These are phyloP conservation scores for Alnus rubra DNA, from an alignment of 306 rosid species.

Conservation along the genomic window DNA sequence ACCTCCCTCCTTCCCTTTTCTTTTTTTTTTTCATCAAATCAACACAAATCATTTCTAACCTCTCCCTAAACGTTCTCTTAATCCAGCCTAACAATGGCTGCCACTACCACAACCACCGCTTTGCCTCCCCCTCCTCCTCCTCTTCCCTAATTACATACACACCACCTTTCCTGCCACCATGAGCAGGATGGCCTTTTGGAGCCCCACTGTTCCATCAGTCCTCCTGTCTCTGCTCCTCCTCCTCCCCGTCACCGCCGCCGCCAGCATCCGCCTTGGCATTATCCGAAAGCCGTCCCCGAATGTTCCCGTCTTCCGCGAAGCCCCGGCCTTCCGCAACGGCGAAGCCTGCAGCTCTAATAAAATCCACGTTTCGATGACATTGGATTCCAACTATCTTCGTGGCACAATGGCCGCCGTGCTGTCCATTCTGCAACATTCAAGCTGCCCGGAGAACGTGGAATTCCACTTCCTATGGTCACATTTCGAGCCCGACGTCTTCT, in stretches of 20 bases:
- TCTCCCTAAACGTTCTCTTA: slow-evolving; percentile 41
- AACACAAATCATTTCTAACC: slow-evolving; percentile 31
- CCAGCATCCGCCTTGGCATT: slow-evolving; percentile 46
- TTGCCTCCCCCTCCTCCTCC: slow-evolving; percentile 12
- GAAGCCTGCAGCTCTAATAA: slow-evolving; percentile 44
- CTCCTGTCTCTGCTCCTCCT: slow-evolving; percentile 50
- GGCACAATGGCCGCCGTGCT: slow-evolving; percentile 85
- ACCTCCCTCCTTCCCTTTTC: slow-evolving; percentile 13
- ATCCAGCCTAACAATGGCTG: slow-evolving; percentile 45
- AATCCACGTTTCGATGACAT: slow-evolving; percentile 77
- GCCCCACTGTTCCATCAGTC: slow-evolving; percentile 6
- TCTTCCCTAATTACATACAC: slow-evolving; percentile 15
- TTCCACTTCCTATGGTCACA: slow-evolving; percentile 77
- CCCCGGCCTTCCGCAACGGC: slow-evolving; percentile 68
- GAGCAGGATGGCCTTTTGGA: slow-evolving; percentile 74
- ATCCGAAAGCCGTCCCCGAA: slow-evolving; percentile 44
- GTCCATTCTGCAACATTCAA: slow-evolving; percentile 67
- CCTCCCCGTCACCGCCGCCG: slow-evolving; percentile 8
- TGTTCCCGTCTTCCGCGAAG: slow-evolving; percentile 61
- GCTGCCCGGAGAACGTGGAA: slow-evolving; percentile 71
- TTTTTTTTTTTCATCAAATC: background rate
- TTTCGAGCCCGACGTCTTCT: slow-evolving; percentile 52
- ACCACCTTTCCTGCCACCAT: slow-evolving; percentile 14
- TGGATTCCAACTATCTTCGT: slow-evolving; percentile 79
- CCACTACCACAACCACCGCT: slow-evolving; percentile 33